Evolutionary conservation across 805 yeast species (phyloP), one percentile per base, ranked within the genome.

Genomic region (Schizosaccharomyces cryophilus): DNA sequence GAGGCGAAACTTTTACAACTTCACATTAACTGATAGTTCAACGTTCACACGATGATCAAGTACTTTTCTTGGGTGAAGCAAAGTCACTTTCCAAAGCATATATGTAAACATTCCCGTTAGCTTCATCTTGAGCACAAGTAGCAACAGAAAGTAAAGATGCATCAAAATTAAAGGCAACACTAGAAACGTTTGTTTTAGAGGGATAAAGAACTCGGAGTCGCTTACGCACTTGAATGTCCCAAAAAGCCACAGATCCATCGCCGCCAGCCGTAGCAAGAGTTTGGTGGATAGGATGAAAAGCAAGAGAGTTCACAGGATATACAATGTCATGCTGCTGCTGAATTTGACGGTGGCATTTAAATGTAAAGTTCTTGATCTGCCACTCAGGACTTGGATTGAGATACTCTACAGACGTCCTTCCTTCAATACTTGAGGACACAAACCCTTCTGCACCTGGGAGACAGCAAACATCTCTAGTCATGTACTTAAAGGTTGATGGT

Each of bases 341-440:
- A 60, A 75, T 73, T 56, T 74, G 69, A 40, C 95, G 71, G 69
- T 87, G 96, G 63, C 95, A 83, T 66, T 87, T 81, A 74, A 87
- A 87, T 0, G 95, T 90, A 69, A 82, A 88, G 61, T 80, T 78
- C 62, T 73, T 71, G 1, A 69, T 65, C 60, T 72, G 77, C 3
- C 67, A 67, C 55, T 71, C 71, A 1, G 75, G 73, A 2, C 75
- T 69, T 3, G 79, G 77, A 61, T 81, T 79, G 61, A 82, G 78
- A 66, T 75, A 82, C 64, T 86, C 90, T 31, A 87, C 78, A 0
- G 88, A 81, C 0, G 84, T 87, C 35, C 94, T 73, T 0, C 95
- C 95, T 66, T 86, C 95, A n/a, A 87, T 75, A 1, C 90, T 82
- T 31, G 87, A 74, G 40, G 82, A 76, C 0, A 83, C 87, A 68